These are phyloP conservation scores for Scleromitrula shiraiana DNA, from an alignment of 2,329 filamentous ascomycete species.

Conservation along the genomic window DNA sequence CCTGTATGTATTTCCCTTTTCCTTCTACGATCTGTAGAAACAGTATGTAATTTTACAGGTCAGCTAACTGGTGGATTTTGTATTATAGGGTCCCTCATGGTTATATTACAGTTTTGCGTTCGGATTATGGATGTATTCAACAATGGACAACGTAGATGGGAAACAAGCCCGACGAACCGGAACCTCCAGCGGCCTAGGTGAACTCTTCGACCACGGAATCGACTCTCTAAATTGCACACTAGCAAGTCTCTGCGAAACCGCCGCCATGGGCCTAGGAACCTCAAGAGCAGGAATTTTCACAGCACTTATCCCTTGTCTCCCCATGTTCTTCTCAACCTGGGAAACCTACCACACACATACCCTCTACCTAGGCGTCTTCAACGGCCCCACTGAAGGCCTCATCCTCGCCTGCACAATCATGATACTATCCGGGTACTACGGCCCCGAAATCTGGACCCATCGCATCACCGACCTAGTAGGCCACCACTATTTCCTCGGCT, in stretches of 20 bases:
- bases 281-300: slow-evolving; percentile 84
- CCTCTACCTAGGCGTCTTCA: slow-evolving; percentile 90
- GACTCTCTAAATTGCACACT: slow-evolving; percentile 97
- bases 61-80: neutral
- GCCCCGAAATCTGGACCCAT: slow-evolving; percentile 77
- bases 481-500: slow-evolving; percentile 41
- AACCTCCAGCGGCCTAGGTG: slow-evolving; percentile 87
- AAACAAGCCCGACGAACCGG: slow-evolving; percentile 94
- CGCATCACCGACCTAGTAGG: slow-evolving; percentile 65
- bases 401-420: slow-evolving; percentile 83
- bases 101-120: slow-evolving; percentile 93
- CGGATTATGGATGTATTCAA: slow-evolving; percentile 97
- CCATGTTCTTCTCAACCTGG: slow-evolving; percentile 99
- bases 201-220: slow-evolving; percentile 98
- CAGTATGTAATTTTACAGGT: neutral
- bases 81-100: slow-evolving; percentile 71
- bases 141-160: slow-evolving; percentile 97
- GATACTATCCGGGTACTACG: slow-evolving; percentile 78
- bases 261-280: slow-evolving; percentile 84
- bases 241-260: slow-evolving; percentile 81
- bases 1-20: slow-evolving; percentile 51
- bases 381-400: slow-evolving; percentile 91
- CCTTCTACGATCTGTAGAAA: neutral
- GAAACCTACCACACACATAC: slow-evolving; percentile 99
- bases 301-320: slow-evolving; percentile 79